These are phyloP conservation scores for Coelastrella sp. DNA, from an alignment of 139 green algal genomes.

Conservation along the genomic window DNA sequence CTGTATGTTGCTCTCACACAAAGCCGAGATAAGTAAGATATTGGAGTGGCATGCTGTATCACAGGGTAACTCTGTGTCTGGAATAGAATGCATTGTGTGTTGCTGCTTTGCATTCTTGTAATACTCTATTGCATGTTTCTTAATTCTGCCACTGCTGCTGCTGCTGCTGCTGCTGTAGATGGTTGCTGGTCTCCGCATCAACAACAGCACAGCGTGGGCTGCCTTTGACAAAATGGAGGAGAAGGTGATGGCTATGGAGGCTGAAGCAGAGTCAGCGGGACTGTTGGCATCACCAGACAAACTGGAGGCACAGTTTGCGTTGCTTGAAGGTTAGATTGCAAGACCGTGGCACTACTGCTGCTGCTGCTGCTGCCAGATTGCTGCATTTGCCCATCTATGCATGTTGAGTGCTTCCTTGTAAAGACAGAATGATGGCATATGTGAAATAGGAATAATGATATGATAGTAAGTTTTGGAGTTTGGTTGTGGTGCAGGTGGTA, in stretches of 20 bases:
- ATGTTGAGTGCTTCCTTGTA: too few species aligned
- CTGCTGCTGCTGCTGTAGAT: constrained; percentile 49
- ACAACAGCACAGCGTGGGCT: constrained; percentile 70
- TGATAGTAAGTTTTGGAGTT: too few species aligned
- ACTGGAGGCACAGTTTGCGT: constrained; percentile 58
- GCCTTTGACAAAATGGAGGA: constrained; percentile 99
- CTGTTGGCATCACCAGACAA: constrained; percentile 54
- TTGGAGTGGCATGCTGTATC: too few species aligned
- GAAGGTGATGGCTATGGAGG: constrained; percentile 92
- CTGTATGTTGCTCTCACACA: too few species aligned
- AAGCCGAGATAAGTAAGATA: too few species aligned
- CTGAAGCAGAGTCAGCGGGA: constrained; percentile 72
- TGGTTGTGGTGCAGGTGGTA: constrained; percentile 50
- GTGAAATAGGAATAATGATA: too few species aligned
- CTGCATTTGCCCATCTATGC: neutral
- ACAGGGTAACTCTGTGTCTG: too few species aligned
- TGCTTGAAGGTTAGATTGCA: constrained; percentile 46
- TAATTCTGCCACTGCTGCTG: neutral
- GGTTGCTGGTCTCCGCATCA: constrained; percentile 82
- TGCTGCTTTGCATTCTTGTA: too few species aligned
- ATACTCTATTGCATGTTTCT: too few species aligned
- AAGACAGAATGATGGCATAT: too few species aligned
- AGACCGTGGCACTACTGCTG: neutral
- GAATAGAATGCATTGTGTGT: too few species aligned
- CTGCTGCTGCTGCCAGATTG: neutral